Conservation (phyloP, 441 rosid genomes). For the Corymbia citriodora region DNA sequence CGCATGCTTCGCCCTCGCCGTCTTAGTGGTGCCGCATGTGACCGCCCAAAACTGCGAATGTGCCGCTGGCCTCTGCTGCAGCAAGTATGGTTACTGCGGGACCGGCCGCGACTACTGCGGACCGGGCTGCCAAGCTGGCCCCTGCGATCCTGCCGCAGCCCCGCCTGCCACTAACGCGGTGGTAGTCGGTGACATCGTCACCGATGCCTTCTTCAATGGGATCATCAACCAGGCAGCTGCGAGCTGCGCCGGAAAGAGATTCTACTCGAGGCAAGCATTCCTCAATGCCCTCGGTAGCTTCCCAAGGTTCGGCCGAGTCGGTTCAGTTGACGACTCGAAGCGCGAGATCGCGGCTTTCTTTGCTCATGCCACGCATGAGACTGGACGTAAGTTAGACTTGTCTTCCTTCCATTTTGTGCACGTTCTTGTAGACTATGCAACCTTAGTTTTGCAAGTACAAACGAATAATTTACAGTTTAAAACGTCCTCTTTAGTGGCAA, state of each 20-base stretch:
- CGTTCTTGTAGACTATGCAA: not conserved
- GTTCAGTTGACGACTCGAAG: not conserved
- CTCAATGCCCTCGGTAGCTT: not conserved
- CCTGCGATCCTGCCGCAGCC: not conserved
- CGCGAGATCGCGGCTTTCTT: constrained; percentile 11
- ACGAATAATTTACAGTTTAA: not conserved
- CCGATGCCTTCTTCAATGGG: not conserved
- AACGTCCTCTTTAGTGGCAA: not conserved
- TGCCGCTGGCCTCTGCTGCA: not conserved
- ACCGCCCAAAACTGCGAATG: not conserved
- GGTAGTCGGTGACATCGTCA: not conserved
- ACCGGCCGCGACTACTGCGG: not conserved
- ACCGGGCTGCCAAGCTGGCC: not conserved
- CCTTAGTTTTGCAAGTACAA: not conserved
- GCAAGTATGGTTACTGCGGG: not conserved
- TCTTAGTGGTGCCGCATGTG: not conserved
- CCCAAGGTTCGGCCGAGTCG: not conserved
- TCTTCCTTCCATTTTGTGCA: not conserved
- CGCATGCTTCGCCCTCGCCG: not conserved
- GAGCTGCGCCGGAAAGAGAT: not conserved
- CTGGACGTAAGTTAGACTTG: not conserved
- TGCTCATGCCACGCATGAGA: constrained; percentile 8
- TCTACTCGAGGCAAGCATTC: not conserved
- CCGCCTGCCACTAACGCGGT: not conserved
- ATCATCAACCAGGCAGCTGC: not conserved